phyloP scores from a whole-genome alignment of 768 basidiomycete species.

The Trametes elegans region DNA sequence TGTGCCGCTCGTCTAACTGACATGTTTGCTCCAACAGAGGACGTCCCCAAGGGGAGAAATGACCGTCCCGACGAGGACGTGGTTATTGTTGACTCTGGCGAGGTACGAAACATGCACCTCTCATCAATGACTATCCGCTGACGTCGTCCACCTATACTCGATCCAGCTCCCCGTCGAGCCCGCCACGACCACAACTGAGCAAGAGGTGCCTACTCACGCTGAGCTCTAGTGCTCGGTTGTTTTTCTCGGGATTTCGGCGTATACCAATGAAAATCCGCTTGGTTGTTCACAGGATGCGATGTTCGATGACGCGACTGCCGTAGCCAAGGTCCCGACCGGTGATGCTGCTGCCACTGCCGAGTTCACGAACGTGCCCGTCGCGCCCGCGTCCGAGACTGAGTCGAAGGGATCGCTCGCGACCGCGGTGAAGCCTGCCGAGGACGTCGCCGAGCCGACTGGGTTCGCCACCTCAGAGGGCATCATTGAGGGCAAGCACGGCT shows the following conservation, averaged over 20 bases:
- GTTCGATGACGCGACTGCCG: not conserved
- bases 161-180: conserved; percentile 54
- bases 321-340: not conserved
- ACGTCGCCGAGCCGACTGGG: conserved; percentile 18
- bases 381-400: conserved; percentile 11
- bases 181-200: conserved; percentile 60
- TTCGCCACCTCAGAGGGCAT: conserved; percentile 7
- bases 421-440: conserved; percentile 21
- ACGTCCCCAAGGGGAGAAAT: conserved; percentile 61
- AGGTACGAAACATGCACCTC: too few relatives aligned
- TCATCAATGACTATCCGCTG: not conserved
- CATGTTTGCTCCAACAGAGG: conserved; percentile 63
- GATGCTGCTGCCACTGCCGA: conserved; percentile 1
- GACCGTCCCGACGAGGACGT: conserved; percentile 81
- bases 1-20: not conserved
- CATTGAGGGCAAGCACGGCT: conserved; percentile 11
- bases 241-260: conserved; percentile 24
- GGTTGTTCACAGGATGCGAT: conserved; percentile 17
- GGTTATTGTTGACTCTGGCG: conserved; percentile 81
- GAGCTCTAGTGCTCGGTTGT: conserved; percentile 75
- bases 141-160: not conserved
- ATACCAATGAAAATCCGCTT: conserved; percentile 29
- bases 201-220: conserved; percentile 90
- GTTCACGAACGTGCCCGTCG: conserved; percentile 1
- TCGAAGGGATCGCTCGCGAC: conserved; percentile 15